Percentiles rank a stretch among this genome's conserved stretches.
phyloP scores from a whole-genome alignment of 2,329 filamentous ascomycete species.

The Aschersonia sp. region DNA sequence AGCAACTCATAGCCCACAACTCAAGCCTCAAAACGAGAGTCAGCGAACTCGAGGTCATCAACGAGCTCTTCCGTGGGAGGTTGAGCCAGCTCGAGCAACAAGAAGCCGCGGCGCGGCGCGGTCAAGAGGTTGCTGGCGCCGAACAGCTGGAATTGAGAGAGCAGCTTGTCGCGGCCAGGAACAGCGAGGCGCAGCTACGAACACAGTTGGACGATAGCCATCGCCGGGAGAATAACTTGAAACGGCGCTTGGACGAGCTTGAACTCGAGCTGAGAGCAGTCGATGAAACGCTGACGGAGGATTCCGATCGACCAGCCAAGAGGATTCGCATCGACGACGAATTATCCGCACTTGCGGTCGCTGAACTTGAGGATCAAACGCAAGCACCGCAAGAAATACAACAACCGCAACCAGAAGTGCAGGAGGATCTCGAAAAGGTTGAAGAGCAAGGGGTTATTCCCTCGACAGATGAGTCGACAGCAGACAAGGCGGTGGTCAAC shows the following conservation, averaged over 20 bases:
- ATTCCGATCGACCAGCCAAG: slow-evolving; percentile 6
- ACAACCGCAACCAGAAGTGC: neutral
- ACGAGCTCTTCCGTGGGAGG: slow-evolving; percentile 61
- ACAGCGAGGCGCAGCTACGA: slow-evolving; percentile 31
- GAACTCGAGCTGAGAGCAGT: slow-evolving; percentile 40
- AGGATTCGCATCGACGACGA: slow-evolving; percentile 4
- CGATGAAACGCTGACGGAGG: slow-evolving; percentile 6
- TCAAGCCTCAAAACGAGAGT: slow-evolving; percentile 87
- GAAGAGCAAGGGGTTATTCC: neutral
- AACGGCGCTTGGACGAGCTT: slow-evolving; percentile 66
- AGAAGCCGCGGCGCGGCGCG: slow-evolving; percentile 51
- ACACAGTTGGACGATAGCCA: slow-evolving; percentile 62
- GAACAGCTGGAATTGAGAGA: slow-evolving; percentile 42
- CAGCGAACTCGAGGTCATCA: slow-evolving; percentile 90
- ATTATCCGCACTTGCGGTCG: neutral
- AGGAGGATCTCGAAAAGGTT: neutral
- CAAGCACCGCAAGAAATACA: slow-evolving; percentile 9
- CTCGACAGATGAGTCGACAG: neutral
- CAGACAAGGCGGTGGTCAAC: neutral
- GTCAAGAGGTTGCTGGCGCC: slow-evolving; percentile 38
- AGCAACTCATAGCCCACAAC: slow-evolving; percentile 67
- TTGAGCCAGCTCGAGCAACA: slow-evolving; percentile 69
- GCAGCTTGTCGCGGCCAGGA: slow-evolving; percentile 33
- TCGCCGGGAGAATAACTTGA: slow-evolving; percentile 65
- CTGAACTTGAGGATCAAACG: slow-evolving; percentile 3